Evolutionary conservation across 306 rosid genomes (phyloP), one percentile per base, ranked within the genome.

Genomic region (Erythrophleum fordii): DNA sequence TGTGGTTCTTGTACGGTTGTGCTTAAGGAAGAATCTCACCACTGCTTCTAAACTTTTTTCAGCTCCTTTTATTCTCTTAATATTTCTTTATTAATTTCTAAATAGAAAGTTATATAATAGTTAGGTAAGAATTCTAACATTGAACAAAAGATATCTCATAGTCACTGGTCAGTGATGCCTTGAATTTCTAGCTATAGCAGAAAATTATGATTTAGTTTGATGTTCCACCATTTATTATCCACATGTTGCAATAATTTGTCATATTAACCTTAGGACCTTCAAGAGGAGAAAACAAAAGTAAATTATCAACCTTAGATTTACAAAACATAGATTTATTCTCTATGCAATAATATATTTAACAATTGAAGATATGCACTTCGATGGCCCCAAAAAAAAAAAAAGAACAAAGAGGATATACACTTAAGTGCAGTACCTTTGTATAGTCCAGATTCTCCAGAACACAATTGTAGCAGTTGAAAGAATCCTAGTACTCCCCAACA

Each of bases 401-500:
- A n/a, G n/a, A n/a, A n/a, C n/a, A n/a, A n/a, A n/a, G n/a, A n/a
- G n/a, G n/a, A n/a, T n/a, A 53, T 39, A 28, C 6, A 26, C 16
- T 61, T 18, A 80, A 55, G 53, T 42, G 39, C 9, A 12, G 61
- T 85, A 92, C 99, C 99, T 89, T 95, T 97, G 85, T 95, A n/a
- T n/a, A n/a, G n/a, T n/a, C n/a, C n/a, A n/a, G 91, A 80, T 89
- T 88, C 84, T 91, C 99, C 86, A 95, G 86, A 51, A n/a, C 75
- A 72, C 79, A 69, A 73, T 87, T 91, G 55, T 62, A 80, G 76
- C 93, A 95, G 83, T 86, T 93, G 91, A 97, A 95, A 77, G 97
- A 83, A 90, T 93, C 96, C 96, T 97, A 95, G 68, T 74, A 90
- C 67, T 95, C 99, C 75, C 99, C 99, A 41, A 93, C 92, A 81